Evolutionary conservation across 1,139 yeast genomes (phyloP).

Genomic region (Yamadazyma trypodendri): DNA sequence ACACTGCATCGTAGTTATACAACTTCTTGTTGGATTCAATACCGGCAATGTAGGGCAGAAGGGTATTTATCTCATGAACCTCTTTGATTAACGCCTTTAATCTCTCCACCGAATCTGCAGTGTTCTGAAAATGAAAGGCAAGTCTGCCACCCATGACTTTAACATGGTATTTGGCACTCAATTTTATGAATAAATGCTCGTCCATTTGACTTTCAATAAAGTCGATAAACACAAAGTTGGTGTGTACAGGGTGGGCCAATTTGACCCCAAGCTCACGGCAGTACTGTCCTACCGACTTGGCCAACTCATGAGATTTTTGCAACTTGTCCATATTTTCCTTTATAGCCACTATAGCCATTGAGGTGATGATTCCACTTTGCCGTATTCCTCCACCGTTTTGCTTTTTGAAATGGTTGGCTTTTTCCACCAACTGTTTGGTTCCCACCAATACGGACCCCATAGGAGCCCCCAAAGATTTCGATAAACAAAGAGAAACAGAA

Average conservation of each 20-base stretch:
- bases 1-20: slow-evolving; percentile 13
- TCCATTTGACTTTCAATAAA: slow-evolving; percentile 32
- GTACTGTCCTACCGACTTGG: slow-evolving; percentile 48
- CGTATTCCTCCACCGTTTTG: slow-evolving; percentile 96
- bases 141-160: slow-evolving; percentile 32
- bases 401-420: slow-evolving; percentile 85
- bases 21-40: slow-evolving; percentile 15
- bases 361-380: slow-evolving; percentile 80
- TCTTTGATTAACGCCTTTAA: slow-evolving; percentile 31
- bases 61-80: slow-evolving; percentile 28
- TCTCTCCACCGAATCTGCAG: slow-evolving; percentile 30
- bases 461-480: slow-evolving; percentile 94
- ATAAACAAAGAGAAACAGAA: slow-evolving; percentile 83
- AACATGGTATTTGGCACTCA: slow-evolving; percentile 27
- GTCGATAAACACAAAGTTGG: slow-evolving; percentile 45
- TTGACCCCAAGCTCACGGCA: slow-evolving; percentile 34
- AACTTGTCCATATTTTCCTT: slow-evolving; percentile 38
- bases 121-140: slow-evolving; percentile 41
- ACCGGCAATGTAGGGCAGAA: slow-evolving; percentile 21
- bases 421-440: slow-evolving; percentile 53
- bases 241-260: slow-evolving; percentile 40
- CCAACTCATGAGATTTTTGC: slow-evolving; percentile 53
- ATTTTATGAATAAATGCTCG: slow-evolving; percentile 24
- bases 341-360: slow-evolving; percentile 55
- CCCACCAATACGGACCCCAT: slow-evolving; percentile 90